Evolutionary conservation across 306 rosid species (phyloP), one percentile per base, ranked within the genome.

Genomic region (Rubus parviflorus): DNA sequence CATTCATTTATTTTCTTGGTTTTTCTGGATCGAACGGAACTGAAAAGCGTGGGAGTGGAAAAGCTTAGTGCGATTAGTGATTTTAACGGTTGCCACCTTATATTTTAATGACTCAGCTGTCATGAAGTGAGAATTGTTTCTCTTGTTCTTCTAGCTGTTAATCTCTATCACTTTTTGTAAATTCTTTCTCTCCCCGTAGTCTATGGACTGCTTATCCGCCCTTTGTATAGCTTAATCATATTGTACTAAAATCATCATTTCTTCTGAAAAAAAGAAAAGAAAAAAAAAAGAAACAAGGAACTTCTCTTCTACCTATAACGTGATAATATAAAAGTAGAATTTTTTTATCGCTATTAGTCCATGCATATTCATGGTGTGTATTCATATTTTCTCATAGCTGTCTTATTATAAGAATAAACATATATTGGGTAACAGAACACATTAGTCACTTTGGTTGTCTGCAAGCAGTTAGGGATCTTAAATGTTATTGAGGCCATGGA

Each of bases 401-500:
- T 57, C 64, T 42, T 54, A 15, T 15, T 43, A 57, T 69, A 25
- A 17, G 14, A 16, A 35, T 47, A 69, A 47, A 69, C 12, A 57
- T 57, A 25, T 69, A 13, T 51, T 10, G 43, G 15, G 14, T 52
- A 74, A 19, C 49, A 43, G 42, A 43, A 65, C 68, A 16, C 75
- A 81, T 81, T 77, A 41, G 65, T 76, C 52, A 42, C 75, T 74
- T 76, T 84, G 47, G 58, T 73, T 84, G 80, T 76, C 76, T 81
- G 61, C 19, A 76, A 83, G 86, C 97, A 94, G 98, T 83, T 94
- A 91, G 98, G 97, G 77, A 88, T 94, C 89, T 83, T 94, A 87
- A 92, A 94, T 80, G 89, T 92, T 82, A 67, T 90, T 77, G 91
- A 92, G 84, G 88, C 84, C 17, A 83, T 94, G 95, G 98, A 90